Evolutionary conservation across 805 yeast species (phyloP).

Genomic region (Candida mattraensis): DNA sequence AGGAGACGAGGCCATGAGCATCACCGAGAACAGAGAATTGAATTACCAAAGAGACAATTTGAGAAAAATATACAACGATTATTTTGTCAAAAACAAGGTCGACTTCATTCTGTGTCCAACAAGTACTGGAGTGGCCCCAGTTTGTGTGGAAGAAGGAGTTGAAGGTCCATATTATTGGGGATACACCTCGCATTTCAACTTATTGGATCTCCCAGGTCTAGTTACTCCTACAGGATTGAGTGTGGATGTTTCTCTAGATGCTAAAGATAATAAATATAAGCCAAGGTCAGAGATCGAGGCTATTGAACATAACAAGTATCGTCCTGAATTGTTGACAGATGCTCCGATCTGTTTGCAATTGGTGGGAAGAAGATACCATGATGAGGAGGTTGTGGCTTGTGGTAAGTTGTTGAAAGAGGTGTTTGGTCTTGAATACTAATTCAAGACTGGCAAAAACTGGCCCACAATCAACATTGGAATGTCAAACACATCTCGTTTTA

Average conservation of each 20-base stretch:
- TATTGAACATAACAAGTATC: constrained; percentile 47
- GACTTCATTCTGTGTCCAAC: constrained; percentile 71
- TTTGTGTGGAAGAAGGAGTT: constrained; percentile 45
- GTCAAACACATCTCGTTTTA: constrained; percentile 78
- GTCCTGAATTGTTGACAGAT: constrained; percentile 46
- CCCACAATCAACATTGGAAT: constrained; percentile 84
- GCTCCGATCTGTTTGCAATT: constrained; percentile 60
- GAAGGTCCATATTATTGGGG: constrained; percentile 70
- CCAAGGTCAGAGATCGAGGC: constrained; percentile 49
- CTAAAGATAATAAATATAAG: constrained; percentile 40
- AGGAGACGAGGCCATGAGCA: constrained; percentile 48
- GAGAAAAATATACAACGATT: constrained; percentile 56
- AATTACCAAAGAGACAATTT: constrained; percentile 56
- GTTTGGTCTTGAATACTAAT: constrained; percentile 18
- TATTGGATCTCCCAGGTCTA: constrained; percentile 69
- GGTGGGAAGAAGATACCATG: constrained; percentile 52
- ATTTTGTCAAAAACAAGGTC: constrained; percentile 52
- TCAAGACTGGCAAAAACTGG: constrained; percentile 68
- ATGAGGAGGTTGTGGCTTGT: constrained; percentile 51
- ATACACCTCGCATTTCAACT: constrained; percentile 72
- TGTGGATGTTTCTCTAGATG: constrained; percentile 53
- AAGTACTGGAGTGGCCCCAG: constrained; percentile 71
- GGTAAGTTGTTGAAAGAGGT: constrained; percentile 33
- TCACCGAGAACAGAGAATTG: constrained; percentile 55
- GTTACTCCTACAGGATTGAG: constrained; percentile 60